Evolutionary conservation across 1,284 basidiomycete species (phyloP).

Genomic region (Moesziomyces sp.): DNA sequence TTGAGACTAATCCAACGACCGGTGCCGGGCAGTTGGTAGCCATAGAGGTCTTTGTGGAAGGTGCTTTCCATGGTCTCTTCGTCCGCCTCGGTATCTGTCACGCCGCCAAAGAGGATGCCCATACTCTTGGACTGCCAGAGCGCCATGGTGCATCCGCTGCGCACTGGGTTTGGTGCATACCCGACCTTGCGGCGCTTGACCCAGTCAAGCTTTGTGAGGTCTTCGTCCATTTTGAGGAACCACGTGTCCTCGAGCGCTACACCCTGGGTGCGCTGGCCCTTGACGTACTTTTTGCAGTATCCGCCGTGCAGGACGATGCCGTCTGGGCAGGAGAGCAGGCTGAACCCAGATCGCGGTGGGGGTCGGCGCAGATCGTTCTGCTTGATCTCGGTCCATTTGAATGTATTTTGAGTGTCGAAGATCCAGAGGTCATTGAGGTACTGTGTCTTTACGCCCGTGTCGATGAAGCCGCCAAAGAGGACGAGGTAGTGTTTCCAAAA

Average conservation of each 20-base stretch:
- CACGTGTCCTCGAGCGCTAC: constrained; percentile 91
- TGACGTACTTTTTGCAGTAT: constrained; percentile 90
- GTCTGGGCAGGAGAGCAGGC: constrained; percentile 81
- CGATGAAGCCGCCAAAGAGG: constrained; percentile 87
- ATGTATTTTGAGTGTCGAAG: constrained; percentile 82
- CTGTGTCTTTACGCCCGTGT: constrained; percentile 79
- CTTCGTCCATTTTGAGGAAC: constrained; percentile 76
- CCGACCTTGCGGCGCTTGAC: constrained; percentile 83
- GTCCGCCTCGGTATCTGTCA: constrained; percentile 85
- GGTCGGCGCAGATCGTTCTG: constrained; percentile 63
- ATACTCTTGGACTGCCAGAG: constrained; percentile 76
- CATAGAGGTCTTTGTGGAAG: constrained; percentile 69
- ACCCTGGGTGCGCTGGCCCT: constrained; percentile 85
- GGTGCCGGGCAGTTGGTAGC: constrained; percentile 80
- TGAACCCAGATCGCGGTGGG: constrained; percentile 75
- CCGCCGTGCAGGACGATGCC: constrained; percentile 88
- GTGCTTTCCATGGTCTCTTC: constrained; percentile 81
- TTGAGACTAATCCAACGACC: constrained; percentile 84
- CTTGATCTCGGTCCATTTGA: constrained; percentile 85
- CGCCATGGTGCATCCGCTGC: constrained; percentile 85
- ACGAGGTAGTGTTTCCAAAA: constrained; percentile 86
- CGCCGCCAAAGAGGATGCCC: constrained; percentile 89
- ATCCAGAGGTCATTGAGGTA: constrained; percentile 89
- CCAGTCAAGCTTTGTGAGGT: constrained; percentile 75
- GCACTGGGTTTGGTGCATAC: constrained; percentile 69